Evolutionary conservation across 1,139 yeast species (phyloP), one percentile per base, ranked within the genome.

Genomic region (Debaryomyces sp.): DNA sequence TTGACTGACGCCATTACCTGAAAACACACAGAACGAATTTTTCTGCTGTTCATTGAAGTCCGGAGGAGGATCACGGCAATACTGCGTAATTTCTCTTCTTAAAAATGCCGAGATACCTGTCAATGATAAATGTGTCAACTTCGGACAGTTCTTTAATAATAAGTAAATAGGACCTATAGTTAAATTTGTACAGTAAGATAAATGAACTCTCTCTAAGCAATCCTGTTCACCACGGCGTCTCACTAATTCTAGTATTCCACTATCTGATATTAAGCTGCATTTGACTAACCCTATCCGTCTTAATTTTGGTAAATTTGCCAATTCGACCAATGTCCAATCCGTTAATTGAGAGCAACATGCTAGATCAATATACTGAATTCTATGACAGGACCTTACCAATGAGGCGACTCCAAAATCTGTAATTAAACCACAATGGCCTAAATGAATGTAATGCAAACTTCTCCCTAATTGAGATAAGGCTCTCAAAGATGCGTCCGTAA

Each of bases 281-380:
- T 92, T 92, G 24, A 94, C 99, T 48, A 94, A 74, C 0, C 99
- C 99, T 43, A 94, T 91, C 67, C 99, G 81, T 61, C 96, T 82
- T 57, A 94, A 76, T 61, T 88, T 85, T 12, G 96, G 92, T 54
- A 94, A 74, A 46, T 80, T 81, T 2, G 96, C 84, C 55, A 94
- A 73, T 60, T 88, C 96, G 45, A 82, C 80, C 44, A 94, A 81
- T 0, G 97, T 86, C 63, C 84, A 81, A 68, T 94, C 92, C 1
- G 98, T 92, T 49, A 94, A 77, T 65, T 90, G 96, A 2, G 87
- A 78, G 66, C 99, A 94, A 66, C 97, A 91, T 17, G 98, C 98
- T 55, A 94, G 81, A 70, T 94, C 99, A 55, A 94, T 90, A 65
- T 92, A 94, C 60, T 91, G 96, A 49, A 94, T 82, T 52, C 97